These are phyloP conservation scores for Picea engelmannii DNA, from an alignment of 83 land plant species.

Conservation along the genomic window DNA sequence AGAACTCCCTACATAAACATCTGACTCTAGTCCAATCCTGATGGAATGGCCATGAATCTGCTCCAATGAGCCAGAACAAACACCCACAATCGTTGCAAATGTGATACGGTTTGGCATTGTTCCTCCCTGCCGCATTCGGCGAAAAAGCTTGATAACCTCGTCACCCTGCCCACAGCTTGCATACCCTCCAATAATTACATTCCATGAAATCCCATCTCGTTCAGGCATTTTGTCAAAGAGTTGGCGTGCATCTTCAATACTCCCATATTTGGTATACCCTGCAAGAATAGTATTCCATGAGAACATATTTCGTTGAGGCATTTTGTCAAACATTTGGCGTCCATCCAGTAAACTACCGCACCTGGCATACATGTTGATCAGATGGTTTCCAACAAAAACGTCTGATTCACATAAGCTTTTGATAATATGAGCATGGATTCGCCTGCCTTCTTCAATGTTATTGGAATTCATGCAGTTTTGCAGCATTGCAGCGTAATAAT, in stretches of 20 bases:
- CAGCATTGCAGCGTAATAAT: too few relatives aligned
- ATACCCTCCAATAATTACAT: not conserved
- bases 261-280: not conserved
- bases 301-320: not conserved
- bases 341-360: not conserved
- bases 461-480: too few relatives aligned
- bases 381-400: not conserved
- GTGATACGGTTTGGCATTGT: not conserved
- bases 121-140: not conserved
- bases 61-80: not conserved
- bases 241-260: not conserved
- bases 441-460: too few relatives aligned
- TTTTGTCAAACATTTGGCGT: conserved; percentile 3
- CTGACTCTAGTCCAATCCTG: conserved; percentile 35
- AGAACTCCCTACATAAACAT: not conserved
- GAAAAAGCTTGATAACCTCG: not conserved
- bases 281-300: conserved; percentile 4
- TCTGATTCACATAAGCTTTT: too few relatives aligned
- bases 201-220: not conserved
- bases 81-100: not conserved
- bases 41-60: conserved; percentile 16
- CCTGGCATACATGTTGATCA: conserved; percentile 2
- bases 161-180: not conserved
- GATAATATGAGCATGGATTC: too few relatives aligned
- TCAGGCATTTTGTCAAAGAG: too few relatives aligned